Percentiles rank a stretch among this genome's conserved stretches.
Conservation (phyloP, 2,329 filamentous ascomycete species). For the Penicillium freii region DNA sequence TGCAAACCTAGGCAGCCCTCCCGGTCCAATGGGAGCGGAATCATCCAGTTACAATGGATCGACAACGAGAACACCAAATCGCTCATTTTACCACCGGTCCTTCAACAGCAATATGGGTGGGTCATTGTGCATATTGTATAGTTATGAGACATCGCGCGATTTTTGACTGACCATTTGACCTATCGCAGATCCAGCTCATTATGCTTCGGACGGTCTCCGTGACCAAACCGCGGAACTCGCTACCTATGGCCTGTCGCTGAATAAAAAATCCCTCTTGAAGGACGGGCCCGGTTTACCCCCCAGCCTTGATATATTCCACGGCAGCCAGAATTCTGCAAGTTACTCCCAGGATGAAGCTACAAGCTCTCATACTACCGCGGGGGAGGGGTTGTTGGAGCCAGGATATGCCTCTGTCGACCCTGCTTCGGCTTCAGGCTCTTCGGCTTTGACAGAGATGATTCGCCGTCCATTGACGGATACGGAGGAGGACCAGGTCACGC, state of each 20-base stretch:
- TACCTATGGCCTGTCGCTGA: constrained; percentile 68
- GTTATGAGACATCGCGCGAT: background rate
- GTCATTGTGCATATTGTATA: constrained; percentile 7
- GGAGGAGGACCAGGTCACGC: constrained; percentile 19
- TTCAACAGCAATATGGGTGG: constrained; percentile 43
- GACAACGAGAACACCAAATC: constrained; percentile 42
- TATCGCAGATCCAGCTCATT: constrained; percentile 66
- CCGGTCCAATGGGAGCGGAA: constrained; percentile 28
- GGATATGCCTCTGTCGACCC: constrained; percentile 16
- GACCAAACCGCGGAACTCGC: constrained; percentile 86
- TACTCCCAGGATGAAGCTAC: constrained; percentile 17
- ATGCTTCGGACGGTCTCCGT: constrained; percentile 72
- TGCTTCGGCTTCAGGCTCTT: constrained; percentile 41
- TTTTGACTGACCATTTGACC: constrained; percentile 36
- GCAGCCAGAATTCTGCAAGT: constrained; percentile 9
- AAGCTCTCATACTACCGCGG: constrained; percentile 14
- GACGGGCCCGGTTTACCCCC: constrained; percentile 29
- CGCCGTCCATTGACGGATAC: constrained; percentile 39
- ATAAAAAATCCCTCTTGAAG: constrained; percentile 27
- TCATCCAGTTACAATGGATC: constrained; percentile 31
- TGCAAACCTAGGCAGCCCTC: constrained; percentile 29
- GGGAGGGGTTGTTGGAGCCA: constrained; percentile 15
- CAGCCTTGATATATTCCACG: constrained; percentile 32
- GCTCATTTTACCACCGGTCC: constrained; percentile 48
- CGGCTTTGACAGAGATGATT: constrained; percentile 53